Evolutionary conservation across 2,329 filamentous ascomycete genomes (phyloP).

Genomic region (Chrysosporium keratinophilum): DNA sequence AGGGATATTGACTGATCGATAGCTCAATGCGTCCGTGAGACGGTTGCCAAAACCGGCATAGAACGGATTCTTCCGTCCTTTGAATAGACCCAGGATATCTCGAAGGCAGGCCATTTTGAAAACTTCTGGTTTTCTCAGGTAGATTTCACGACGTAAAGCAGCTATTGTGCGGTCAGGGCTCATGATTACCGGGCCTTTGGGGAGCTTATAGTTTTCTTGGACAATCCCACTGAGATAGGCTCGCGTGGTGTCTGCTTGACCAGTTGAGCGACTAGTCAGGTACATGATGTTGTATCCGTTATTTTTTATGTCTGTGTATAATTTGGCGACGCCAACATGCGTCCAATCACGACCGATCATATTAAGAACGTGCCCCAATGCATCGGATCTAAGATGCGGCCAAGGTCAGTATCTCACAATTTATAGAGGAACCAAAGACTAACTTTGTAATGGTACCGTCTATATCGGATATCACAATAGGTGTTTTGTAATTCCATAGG

Average conservation of each 20-base stretch:
- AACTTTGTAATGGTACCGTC: constrained; percentile 95
- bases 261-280: constrained; percentile 84
- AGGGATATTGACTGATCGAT: constrained; percentile 91
- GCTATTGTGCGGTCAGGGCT: constrained; percentile 93
- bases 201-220: constrained; percentile 77
- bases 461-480: constrained; percentile 96
- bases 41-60: constrained; percentile 97
- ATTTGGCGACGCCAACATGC: constrained; percentile 87
- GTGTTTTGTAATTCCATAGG: constrained; percentile 80
- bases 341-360: constrained; percentile 98
- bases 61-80: constrained; percentile 66
- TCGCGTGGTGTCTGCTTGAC: constrained; percentile 81
- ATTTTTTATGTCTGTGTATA: constrained; percentile 87
- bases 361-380: constrained; percentile 84
- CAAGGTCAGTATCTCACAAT: constrained; percentile 17
- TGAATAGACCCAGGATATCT: constrained; percentile 85
- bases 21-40: constrained; percentile 89
- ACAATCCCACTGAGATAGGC: constrained; percentile 80
- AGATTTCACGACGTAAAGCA: constrained; percentile 81
- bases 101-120: constrained; percentile 99
- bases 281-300: constrained; percentile 99
- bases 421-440: constrained; percentile 15
- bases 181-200: constrained; percentile 85
- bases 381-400: constrained; percentile 53
- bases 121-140: constrained; percentile 89